A percentile compares a stretch with the other conserved stretches of the same genome.
Evolutionary conservation across 106 monocot genomes (phyloP).

Genomic region (Dioscorea dumetorum): DNA sequence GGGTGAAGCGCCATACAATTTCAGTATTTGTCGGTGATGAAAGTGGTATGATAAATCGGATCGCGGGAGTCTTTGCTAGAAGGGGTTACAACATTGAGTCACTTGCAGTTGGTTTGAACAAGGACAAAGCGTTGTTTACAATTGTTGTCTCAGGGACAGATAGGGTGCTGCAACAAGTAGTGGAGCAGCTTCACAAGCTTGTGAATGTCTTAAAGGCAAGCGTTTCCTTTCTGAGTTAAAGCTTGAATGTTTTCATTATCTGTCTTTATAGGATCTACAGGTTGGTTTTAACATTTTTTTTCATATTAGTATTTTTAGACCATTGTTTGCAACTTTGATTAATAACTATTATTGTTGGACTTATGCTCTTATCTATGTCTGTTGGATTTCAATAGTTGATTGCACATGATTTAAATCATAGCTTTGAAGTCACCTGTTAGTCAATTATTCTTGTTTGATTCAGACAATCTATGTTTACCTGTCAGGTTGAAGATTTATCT

Average conservation of each 20-base stretch:
- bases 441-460: too few species aligned
- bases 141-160: slow-evolving; percentile 88
- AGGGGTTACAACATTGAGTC: slow-evolving; percentile 94
- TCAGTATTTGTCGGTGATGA: slow-evolving; percentile 96
- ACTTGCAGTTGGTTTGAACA: slow-evolving; percentile 86
- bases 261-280: too few species aligned
- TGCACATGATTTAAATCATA: too few species aligned
- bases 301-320: too few species aligned
- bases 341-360: too few species aligned
- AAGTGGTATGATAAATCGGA: slow-evolving; percentile 88
- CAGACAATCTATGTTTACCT: slow-evolving; percentile 4
- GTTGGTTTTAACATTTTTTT: too few species aligned
- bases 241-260: too few species aligned
- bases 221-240: neutral
- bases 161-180: slow-evolving; percentile 65
- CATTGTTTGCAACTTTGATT: too few species aligned
- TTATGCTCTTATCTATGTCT: too few species aligned
- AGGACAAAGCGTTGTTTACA: slow-evolving; percentile 83
- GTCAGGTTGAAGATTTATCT: slow-evolving; percentile 92
- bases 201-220: slow-evolving; percentile 75
- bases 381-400: too few species aligned
- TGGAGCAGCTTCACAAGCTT: slow-evolving; percentile 86
- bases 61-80: slow-evolving; percentile 89
- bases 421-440: too few species aligned
- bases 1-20: slow-evolving; percentile 70